Conservation (phyloP, 495 filamentous ascomycete genomes). For the Staphylotrichum tortipilum region DNA sequence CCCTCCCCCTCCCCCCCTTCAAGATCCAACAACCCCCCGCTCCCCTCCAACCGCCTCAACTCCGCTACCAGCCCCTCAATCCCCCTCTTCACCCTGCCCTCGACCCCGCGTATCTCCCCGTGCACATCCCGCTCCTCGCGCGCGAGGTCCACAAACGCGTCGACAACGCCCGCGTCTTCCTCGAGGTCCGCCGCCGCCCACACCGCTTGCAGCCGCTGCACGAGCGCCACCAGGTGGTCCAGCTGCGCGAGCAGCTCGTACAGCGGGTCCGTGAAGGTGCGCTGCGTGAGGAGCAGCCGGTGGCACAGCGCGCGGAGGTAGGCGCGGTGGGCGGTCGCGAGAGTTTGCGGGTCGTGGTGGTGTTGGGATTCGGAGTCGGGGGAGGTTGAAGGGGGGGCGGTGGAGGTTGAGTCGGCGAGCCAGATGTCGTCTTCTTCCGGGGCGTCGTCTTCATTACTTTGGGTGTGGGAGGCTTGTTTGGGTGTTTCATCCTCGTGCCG, state of each 20-base stretch:
- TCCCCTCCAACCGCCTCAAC: constrained; percentile 33
- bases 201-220: constrained; percentile 60
- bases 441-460: not conserved
- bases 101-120: constrained; percentile 45
- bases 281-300: constrained; percentile 62
- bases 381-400: not conserved
- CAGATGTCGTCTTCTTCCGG: constrained; percentile 19
- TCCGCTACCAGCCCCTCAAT: constrained; percentile 54
- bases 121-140: constrained; percentile 59
- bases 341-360: constrained; percentile 69
- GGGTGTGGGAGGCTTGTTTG: not conserved
- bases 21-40: not conserved
- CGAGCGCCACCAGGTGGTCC: constrained; percentile 68
- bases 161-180: constrained; percentile 66
- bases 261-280: constrained; percentile 59
- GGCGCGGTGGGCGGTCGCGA: constrained; percentile 65
- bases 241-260: constrained; percentile 61
- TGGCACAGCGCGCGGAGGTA: constrained; percentile 61
- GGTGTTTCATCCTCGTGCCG: constrained; percentile 10
- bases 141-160: constrained; percentile 59
- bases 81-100: constrained; percentile 46
- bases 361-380: constrained; percentile 9
- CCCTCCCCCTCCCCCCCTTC: constrained; percentile 15
- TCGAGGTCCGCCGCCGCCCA: constrained; percentile 70
- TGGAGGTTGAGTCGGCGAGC: constrained; percentile 6